phyloP scores from a whole-genome alignment of 768 basidiomycete genomes.

The Xerocomus brunneocitrinus region DNA sequence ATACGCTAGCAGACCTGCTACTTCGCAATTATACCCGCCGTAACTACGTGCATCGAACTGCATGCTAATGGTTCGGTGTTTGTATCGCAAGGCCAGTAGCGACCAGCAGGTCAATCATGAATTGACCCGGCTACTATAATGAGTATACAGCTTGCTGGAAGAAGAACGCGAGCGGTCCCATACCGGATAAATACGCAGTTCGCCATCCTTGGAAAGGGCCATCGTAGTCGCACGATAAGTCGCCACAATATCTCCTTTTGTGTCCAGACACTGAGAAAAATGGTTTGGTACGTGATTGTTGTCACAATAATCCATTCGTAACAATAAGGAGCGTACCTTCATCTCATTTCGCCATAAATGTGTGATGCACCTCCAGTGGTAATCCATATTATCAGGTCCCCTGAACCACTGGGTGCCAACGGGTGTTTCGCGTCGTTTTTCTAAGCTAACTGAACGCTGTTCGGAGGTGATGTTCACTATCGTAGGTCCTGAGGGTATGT shows the following conservation, averaged over 20 bases:
- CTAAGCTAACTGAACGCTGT: neutral
- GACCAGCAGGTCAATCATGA: constrained; percentile 26
- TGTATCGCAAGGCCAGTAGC: constrained; percentile 26
- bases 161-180: neutral
- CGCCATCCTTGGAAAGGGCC: constrained; percentile 26
- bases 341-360: constrained; percentile 18
- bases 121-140: constrained; percentile 16
- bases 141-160: neutral
- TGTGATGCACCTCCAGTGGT: constrained; percentile 17
- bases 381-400: constrained; percentile 20
- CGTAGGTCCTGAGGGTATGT: constrained; percentile 3
- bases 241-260: constrained; percentile 20
- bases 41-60: neutral
- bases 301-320: neutral
- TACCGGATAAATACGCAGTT: constrained; percentile 26
- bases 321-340: constrained; percentile 13
- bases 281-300: neutral
- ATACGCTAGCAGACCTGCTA: neutral
- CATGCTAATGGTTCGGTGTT: constrained; percentile 14
- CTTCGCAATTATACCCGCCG: neutral
- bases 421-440: neutral
- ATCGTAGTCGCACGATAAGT: constrained; percentile 24
- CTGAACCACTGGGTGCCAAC: constrained; percentile 20
- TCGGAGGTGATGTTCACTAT: constrained; percentile 16
- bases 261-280: constrained; percentile 14